Evolutionary conservation across 208 protist species (phyloP).

Genomic region (Herpetomonas muscarum): DNA sequence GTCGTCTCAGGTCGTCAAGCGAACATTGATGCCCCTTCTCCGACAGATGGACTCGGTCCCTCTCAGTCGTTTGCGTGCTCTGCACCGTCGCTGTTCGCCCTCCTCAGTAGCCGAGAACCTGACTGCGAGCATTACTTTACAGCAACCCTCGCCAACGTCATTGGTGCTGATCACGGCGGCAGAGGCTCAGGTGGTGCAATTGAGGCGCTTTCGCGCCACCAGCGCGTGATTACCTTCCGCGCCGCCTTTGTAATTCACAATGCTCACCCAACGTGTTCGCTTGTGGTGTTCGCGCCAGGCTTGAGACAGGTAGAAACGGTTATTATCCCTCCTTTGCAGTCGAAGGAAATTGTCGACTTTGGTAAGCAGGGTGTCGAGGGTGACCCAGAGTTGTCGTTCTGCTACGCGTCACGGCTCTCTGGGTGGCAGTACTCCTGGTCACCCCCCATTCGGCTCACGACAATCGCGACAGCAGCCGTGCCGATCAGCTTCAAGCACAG

Average conservation of each 20-base stretch:
- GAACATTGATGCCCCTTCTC: not conserved
- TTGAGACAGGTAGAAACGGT: not conserved
- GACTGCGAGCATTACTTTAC: slow-evolving; percentile 19
- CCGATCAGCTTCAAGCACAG: slow-evolving; percentile 37
- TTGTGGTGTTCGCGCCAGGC: not conserved
- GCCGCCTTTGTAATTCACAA: slow-evolving; percentile 8
- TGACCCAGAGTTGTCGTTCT: slow-evolving; percentile 27
- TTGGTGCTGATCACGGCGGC: not conserved
- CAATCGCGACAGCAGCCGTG: slow-evolving; percentile 27
- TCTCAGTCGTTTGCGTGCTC: slow-evolving; percentile 26
- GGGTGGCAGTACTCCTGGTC: slow-evolving; percentile 30
- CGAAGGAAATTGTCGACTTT: slow-evolving; percentile 1
- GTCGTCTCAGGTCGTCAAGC: not conserved
- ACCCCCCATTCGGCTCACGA: slow-evolving; percentile 29
- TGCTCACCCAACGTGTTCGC: slow-evolving; percentile 4
- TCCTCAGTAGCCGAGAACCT: slow-evolving; percentile 23
- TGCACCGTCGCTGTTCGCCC: slow-evolving; percentile 11
- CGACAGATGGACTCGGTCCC: slow-evolving; percentile 6
- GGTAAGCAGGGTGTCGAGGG: not conserved
- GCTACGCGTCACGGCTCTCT: slow-evolving; percentile 4
- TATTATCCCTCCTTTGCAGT: not conserved
- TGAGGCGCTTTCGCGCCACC: not conserved
- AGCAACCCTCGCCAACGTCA: not conserved
- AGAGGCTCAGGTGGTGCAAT: slow-evolving; percentile 10
- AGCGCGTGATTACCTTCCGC: slow-evolving; percentile 5